These are phyloP conservation scores for Blastocystis sp. DNA, from an alignment of 352 stramenopile species.

Conservation along the genomic window DNA sequence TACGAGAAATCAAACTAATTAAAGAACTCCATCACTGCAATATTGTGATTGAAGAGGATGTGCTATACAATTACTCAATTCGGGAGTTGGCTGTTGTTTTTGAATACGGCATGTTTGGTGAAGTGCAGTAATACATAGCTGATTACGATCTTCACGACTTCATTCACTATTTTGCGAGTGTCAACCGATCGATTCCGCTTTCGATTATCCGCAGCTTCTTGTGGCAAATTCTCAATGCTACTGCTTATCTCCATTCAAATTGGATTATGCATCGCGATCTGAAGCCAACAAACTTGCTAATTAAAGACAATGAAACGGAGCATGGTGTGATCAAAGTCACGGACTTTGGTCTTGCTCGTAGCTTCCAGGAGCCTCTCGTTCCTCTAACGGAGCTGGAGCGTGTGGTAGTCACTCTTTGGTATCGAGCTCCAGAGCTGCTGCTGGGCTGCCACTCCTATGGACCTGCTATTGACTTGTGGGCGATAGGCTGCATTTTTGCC, in stretches of 20 bases:
- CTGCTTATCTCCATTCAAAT: constrained; percentile 83
- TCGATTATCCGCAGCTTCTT: constrained; percentile 65
- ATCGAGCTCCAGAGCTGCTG: constrained; percentile 84
- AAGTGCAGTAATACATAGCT: constrained; percentile 62
- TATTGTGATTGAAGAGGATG: constrained; percentile 76
- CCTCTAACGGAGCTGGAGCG: constrained; percentile 67
- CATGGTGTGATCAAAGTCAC: constrained; percentile 66
- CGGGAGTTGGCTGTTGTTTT: constrained; percentile 78
- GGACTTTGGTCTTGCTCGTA: constrained; percentile 77
- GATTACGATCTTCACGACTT: constrained; percentile 81
- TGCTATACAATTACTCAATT: constrained; percentile 75
- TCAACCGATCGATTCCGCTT: constrained; percentile 75
- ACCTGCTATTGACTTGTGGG: constrained; percentile 89
- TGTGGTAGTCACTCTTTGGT: constrained; percentile 90
- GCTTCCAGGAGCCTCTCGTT: constrained; percentile 80
- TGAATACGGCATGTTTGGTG: constrained; percentile 67
- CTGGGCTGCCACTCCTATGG: constrained; percentile 84
- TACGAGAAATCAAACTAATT: constrained; percentile 81
- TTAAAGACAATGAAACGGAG: constrained; percentile 68
- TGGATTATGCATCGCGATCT: constrained; percentile 87
- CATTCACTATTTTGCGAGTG: constrained; percentile 66
- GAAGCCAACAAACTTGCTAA: constrained; percentile 85
- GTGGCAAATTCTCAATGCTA: constrained; percentile 71
- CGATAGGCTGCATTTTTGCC: constrained; percentile 87
- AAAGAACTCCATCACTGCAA: constrained; percentile 78